Evolutionary conservation across 768 basidiomycete species (phyloP).

Genomic region (Lactarius vividus): DNA sequence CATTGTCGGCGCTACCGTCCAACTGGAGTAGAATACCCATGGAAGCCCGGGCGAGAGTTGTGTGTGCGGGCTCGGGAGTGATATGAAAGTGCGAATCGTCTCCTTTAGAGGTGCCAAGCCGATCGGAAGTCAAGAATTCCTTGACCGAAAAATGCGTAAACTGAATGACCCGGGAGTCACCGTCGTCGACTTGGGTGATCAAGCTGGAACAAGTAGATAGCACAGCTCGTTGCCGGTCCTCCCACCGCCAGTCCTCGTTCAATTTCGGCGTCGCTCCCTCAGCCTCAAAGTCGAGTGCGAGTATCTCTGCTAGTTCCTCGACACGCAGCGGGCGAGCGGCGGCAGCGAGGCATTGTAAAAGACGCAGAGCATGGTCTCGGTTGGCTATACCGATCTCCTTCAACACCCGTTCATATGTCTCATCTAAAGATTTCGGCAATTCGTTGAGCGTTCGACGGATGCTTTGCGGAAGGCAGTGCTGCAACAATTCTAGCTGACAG

Average conservation of each 20-base stretch:
- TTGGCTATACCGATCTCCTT: background rate
- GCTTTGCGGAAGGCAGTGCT: background rate
- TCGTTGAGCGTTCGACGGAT: background rate
- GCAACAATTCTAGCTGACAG: background rate
- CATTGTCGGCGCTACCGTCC: too few species aligned
- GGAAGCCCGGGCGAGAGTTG: too few species aligned
- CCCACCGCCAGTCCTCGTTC: background rate
- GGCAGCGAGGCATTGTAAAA: background rate
- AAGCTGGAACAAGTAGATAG: background rate
- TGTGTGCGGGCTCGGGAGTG: too few species aligned
- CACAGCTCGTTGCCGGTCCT: background rate
- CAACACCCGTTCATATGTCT: background rate
- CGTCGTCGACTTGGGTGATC: background rate
- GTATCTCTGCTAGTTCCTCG: too few species aligned
- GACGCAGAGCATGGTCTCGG: background rate
- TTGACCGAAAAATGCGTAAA: background rate
- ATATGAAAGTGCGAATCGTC: too few species aligned
- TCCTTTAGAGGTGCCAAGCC: too few species aligned
- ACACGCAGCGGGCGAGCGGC: too few species aligned
- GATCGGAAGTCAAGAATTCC: too few species aligned
- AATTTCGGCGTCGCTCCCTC: background rate
- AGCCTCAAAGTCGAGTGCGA: background rate
- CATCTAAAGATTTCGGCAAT: too few species aligned
- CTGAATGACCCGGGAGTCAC: background rate
- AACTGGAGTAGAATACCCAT: too few species aligned